A percentile compares a stretch with the other conserved stretches of the same genome.
These are phyloP conservation scores for Volvox africanus DNA, from an alignment of 139 green algal genomes.

Conservation along the genomic window DNA sequence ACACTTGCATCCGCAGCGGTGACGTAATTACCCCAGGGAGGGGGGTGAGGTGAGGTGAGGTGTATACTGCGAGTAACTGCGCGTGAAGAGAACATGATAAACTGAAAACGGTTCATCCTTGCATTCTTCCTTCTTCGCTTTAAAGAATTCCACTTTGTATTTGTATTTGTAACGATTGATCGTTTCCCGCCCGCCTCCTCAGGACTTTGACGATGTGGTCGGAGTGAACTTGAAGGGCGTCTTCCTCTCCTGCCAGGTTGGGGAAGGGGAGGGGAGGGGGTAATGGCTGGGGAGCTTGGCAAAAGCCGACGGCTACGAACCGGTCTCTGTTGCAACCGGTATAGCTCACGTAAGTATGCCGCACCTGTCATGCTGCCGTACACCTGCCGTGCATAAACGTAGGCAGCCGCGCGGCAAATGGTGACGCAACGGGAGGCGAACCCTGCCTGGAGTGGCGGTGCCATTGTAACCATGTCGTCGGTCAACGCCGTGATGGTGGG, in stretches of 20 bases:
- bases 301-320: too few species aligned
- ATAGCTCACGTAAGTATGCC: too few species aligned
- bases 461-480: constrained; percentile 88
- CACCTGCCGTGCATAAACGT: not conserved
- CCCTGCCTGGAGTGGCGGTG: constrained; percentile 64
- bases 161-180: too few species aligned
- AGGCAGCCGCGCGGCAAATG: constrained; percentile 82
- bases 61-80: not conserved
- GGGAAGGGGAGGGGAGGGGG: not conserved
- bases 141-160: too few species aligned
- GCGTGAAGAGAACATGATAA: not conserved
- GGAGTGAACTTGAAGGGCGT: constrained; percentile 88
- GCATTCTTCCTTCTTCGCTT: not conserved
- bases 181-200: too few species aligned
- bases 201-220: constrained; percentile 78
- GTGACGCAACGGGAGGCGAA: constrained; percentile 65
- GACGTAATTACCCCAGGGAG: too few species aligned
- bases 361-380: too few species aligned
- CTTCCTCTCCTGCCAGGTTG: constrained; percentile 76
- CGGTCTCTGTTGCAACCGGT: too few species aligned
- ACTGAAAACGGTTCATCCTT: not conserved
- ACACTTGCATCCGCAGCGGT: too few species aligned
- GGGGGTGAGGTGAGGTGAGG: not conserved
- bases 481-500: constrained; percentile 84
- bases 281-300: too few species aligned